Percentiles rank a stretch among this genome's conserved stretches.
Conservation (phyloP, 2,329 filamentous ascomycete genomes). For the Xylariaceae sp. region DNA sequence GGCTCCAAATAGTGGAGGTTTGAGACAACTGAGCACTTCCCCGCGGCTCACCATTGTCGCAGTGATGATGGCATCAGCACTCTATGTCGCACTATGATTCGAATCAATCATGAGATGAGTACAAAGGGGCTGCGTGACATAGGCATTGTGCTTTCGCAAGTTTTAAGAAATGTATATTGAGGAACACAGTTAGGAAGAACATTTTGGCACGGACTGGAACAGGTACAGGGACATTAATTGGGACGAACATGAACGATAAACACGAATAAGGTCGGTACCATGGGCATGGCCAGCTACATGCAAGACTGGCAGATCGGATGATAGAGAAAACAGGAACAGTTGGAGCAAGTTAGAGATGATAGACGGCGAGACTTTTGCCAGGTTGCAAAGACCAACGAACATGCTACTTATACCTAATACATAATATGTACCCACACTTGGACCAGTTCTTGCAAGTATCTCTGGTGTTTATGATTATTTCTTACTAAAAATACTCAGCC, state of each 20-base stretch:
- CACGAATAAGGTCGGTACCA: background rate
- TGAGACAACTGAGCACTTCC: background rate
- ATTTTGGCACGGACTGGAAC: slow-evolving; percentile 1
- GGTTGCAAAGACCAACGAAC: background rate
- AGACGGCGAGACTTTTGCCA: slow-evolving; percentile 2
- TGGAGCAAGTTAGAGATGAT: slow-evolving; percentile 6
- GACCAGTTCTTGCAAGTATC: background rate
- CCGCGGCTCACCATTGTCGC: slow-evolving; percentile 11
- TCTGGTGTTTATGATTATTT: background rate
- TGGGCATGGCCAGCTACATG: background rate
- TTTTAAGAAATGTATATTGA: background rate
- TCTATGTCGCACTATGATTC: slow-evolving; percentile 19
- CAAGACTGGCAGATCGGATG: background rate
- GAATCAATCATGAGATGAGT: background rate
- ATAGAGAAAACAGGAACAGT: slow-evolving; percentile 1
- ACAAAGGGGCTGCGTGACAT: background rate
- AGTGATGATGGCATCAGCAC: slow-evolving; percentile 6
- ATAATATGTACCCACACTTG: slow-evolving; percentile 11
- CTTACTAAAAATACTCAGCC: slow-evolving; percentile 12
- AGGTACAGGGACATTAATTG: background rate
- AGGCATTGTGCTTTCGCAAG: slow-evolving; percentile 5
- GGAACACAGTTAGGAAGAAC: background rate
- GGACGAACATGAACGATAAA: background rate
- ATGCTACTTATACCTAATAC: slow-evolving; percentile 1
- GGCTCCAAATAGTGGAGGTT: slow-evolving; percentile 22